Conservation (phyloP, 345 rosid genomes). For the Eutrema japonicum region DNA sequence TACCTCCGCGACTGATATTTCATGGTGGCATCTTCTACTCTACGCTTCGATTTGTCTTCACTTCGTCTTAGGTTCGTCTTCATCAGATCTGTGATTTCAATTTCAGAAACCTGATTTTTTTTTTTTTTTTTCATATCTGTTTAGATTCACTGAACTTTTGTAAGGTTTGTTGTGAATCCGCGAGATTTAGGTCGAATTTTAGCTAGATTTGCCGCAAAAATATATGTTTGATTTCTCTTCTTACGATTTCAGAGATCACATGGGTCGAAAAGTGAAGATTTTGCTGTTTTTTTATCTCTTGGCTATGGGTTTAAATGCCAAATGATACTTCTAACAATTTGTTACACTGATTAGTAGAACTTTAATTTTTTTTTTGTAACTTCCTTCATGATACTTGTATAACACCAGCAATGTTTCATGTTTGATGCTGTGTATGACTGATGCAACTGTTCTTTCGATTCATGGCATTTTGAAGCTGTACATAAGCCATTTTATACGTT, state of each 20-base stretch:
- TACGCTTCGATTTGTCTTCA: slow-evolving; percentile 52
- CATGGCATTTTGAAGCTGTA: too few relatives aligned
- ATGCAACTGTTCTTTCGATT: too few relatives aligned
- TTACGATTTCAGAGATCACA: background rate
- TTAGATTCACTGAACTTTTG: background rate
- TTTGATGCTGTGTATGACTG: background rate
- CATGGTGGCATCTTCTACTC: slow-evolving; percentile 40
- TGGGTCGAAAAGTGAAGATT: too few relatives aligned
- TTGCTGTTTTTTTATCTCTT: too few relatives aligned
- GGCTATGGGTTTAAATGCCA: background rate
- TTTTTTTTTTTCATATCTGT: background rate
- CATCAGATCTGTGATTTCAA: slow-evolving; percentile 38
- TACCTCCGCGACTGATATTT: slow-evolving; percentile 19
- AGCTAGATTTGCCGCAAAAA: background rate
- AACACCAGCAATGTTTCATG: background rate
- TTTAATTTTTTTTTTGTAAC: too few relatives aligned
- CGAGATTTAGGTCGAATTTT: slow-evolving; percentile 3
- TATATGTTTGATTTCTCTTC: background rate
- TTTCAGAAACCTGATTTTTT: background rate
- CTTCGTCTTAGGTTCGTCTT: slow-evolving; percentile 58
- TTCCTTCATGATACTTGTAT: background rate
- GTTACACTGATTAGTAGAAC: too few relatives aligned
- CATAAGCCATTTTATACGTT: too few relatives aligned
- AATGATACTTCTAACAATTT: background rate
- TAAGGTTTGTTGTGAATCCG: background rate